Percentiles rank a stretch among this genome's conserved stretches.
phyloP scores from a whole-genome alignment of 192 early-diverging fungal species.

The Podila clonocystis region DNA sequence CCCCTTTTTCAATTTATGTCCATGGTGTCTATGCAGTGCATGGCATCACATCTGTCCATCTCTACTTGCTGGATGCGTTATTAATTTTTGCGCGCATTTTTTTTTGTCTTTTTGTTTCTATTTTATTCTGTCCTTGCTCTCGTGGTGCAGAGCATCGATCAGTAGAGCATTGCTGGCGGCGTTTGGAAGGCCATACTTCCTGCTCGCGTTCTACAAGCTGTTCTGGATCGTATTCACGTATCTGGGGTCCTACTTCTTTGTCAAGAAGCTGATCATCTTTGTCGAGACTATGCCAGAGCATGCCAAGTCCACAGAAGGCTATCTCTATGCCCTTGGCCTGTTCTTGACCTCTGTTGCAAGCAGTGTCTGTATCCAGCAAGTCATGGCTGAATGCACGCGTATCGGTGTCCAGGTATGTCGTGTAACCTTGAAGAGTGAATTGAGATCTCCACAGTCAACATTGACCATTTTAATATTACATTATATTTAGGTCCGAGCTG shows the following conservation, averaged over 20 bases:
- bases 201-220: constrained; percentile 70
- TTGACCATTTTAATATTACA: background rate
- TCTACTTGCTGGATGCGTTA: background rate
- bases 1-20: too few relatives aligned
- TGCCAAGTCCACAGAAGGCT: constrained; percentile 37
- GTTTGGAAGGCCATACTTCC: constrained; percentile 63
- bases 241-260: constrained; percentile 64
- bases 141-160: constrained; percentile 59
- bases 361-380: constrained; percentile 52
- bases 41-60: too few relatives aligned
- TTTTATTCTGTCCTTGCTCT: constrained; percentile 12
- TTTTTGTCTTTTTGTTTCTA: constrained; percentile 5
- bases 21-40: too few relatives aligned
- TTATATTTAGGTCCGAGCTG: constrained; percentile 67
- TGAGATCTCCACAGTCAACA: background rate
- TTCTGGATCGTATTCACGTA: constrained; percentile 72
- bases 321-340: constrained; percentile 65
- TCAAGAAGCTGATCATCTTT: constrained; percentile 58
- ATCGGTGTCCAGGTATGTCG: constrained; percentile 55
- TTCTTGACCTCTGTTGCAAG: constrained; percentile 58
- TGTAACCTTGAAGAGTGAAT: constrained; percentile 24
- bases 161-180: constrained; percentile 62
- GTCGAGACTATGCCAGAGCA: constrained; percentile 27
- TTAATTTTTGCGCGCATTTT: constrained; percentile 27
- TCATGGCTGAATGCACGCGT: constrained; percentile 54